Evolutionary conservation across 495 filamentous ascomycete genomes (phyloP), one percentile per base, ranked within the genome.

Genomic region (Lasiosphaeria hispida): DNA sequence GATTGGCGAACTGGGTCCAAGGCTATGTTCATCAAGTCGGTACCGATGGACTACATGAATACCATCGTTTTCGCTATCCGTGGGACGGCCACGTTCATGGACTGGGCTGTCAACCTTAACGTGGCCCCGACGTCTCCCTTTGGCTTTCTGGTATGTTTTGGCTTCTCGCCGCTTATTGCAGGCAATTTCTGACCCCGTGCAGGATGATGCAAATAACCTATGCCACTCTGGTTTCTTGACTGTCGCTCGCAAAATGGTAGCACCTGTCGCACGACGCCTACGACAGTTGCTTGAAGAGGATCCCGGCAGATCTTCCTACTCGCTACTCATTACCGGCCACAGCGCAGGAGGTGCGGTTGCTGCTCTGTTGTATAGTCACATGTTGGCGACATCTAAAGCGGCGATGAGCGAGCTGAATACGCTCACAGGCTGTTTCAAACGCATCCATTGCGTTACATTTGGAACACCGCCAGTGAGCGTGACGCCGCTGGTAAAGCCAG

Each of bases 331-430:
- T 57, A 93, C 90, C 0, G 90, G 90, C 2, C 90, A 94, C 63
- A 90, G 87, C 7, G 90, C 90, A 0, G 90, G 90, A 13, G 90
- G 90, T 3, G 90, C 90, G 6, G 83, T 96, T 0, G 90, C 90
- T 3, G 78, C 81, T 7, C 75, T 96, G 11, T 78, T 94, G 1
- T 96, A 88, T 69, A 80, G 81, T 37, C 90, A 96, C 72, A 89
- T 94, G 81, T 76, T 91, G 19, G 79, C 86, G 3, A 80, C 73
- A 0, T 76, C 74, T 17, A 72, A 72, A 17, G 69, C 62, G 6
- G 78, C 84, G 0, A 64, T 69, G 35, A 87, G 85, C 10, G 87
- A 91, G 45, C 81, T 94, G 34, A 88, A 80, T 49, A 69, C 72
- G 47, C 76, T 92, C 3, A 84, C 83, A 0, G 80, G 80, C 11